Conservation (phyloP, 1,139 yeast species). For the Barnettozyma hawaiiensis region DNA sequence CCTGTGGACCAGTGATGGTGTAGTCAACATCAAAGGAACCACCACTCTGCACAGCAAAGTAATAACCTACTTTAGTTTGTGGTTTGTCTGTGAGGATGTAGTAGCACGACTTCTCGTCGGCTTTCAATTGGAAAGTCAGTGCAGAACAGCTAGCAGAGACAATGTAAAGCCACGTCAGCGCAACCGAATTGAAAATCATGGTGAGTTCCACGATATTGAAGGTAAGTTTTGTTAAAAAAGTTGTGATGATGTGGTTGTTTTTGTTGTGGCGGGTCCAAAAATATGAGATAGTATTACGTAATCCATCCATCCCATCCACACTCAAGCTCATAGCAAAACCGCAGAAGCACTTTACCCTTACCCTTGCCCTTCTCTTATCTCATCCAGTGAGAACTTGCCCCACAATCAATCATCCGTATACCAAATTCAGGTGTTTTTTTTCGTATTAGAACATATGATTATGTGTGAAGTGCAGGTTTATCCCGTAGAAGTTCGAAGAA, state of each 20-base stretch:
- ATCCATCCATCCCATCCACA: too few species aligned
- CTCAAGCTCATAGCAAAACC: too few species aligned
- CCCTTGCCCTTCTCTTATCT: too few species aligned
- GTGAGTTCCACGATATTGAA: neutral
- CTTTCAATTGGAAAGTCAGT: conserved; percentile 70
- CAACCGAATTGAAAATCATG: neutral
- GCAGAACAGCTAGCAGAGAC: conserved; percentile 35
- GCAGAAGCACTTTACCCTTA: too few species aligned
- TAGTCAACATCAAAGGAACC: conserved; percentile 77
- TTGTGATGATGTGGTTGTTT: neutral
- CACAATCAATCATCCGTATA: too few species aligned
- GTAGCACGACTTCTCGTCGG: conserved; percentile 73
- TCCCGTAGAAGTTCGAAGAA: too few species aligned
- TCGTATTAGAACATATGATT: too few species aligned
- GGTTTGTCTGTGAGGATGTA: conserved; percentile 66
- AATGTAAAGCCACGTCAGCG: neutral
- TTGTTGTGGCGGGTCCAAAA: too few species aligned
- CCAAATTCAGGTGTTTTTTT: too few species aligned
- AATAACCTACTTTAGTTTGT: conserved; percentile 65
- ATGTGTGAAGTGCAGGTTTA: too few species aligned
- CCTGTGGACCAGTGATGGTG: conserved; percentile 63
- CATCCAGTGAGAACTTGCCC: too few species aligned
- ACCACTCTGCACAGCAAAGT: conserved; percentile 91
- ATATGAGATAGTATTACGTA: too few species aligned
- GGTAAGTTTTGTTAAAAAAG: neutral